Evolutionary conservation across 257 asterid genomes (phyloP).

Genomic region (Cinchona pubescens): DNA sequence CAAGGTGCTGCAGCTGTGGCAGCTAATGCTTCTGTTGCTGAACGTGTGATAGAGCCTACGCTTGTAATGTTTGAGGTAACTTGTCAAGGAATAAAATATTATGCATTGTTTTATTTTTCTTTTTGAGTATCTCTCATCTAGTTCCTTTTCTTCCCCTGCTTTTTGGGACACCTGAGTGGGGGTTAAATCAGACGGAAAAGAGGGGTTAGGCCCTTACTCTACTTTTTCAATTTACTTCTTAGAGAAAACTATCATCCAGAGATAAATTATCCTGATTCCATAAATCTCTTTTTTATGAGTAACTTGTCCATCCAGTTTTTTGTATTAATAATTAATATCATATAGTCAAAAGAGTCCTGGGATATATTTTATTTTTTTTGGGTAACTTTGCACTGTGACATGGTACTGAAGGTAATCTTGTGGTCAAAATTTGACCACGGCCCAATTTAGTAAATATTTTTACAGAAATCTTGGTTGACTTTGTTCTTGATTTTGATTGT

Average conservation of each 20-base stretch:
- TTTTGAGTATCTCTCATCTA: background rate
- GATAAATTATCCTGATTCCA: background rate
- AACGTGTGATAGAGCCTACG: constrained; percentile 88
- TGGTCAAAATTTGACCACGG: background rate
- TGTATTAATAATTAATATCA: background rate
- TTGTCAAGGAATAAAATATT: background rate
- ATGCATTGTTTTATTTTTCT: background rate
- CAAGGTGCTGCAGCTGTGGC: constrained; percentile 67
- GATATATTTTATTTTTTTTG: no score
- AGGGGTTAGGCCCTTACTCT: background rate
- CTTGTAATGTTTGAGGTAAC: constrained; percentile 97
- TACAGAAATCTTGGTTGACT: background rate
- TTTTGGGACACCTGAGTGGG: background rate
- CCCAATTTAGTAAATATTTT: background rate
- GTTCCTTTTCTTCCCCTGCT: background rate
- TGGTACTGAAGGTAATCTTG: background rate
- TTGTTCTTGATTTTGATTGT: background rate
- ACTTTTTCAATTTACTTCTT: background rate
- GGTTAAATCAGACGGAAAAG: background rate
- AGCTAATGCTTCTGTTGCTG: constrained; percentile 83
- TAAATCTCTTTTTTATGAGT: background rate
- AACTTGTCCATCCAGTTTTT: background rate
- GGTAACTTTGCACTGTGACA: background rate
- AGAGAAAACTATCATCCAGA: background rate
- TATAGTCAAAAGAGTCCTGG: no score